phyloP scores from a whole-genome alignment of 192 early-diverging fungal species.

The Backusella psychrophila region DNA sequence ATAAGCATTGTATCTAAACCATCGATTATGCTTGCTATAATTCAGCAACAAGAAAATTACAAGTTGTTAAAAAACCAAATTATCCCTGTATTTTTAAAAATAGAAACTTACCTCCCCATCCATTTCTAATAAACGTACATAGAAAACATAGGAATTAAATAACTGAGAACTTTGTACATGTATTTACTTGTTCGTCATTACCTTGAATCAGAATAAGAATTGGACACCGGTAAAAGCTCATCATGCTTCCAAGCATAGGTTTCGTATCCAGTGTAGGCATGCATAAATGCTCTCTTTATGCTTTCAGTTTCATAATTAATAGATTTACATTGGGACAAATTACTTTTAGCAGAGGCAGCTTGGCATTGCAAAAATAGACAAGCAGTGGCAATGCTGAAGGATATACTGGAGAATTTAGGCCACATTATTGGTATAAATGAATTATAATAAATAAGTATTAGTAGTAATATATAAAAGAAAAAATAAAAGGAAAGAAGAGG shows the following conservation, averaged over 20 bases:
- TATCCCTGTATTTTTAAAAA: background rate
- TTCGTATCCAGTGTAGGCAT: constrained; percentile 74
- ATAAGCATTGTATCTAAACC: constrained; percentile 84
- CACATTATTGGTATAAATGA: background rate
- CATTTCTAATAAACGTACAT: constrained; percentile 35
- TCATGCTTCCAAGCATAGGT: constrained; percentile 75
- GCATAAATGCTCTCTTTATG: constrained; percentile 53
- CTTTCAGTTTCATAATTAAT: constrained; percentile 33
- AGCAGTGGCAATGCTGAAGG: background rate
- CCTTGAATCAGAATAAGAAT: constrained; percentile 24
- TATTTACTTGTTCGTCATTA: background rate
- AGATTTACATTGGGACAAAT: background rate
- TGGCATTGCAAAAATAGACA: background rate
- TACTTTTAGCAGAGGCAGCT: background rate
- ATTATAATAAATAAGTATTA: background rate
- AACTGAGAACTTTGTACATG: background rate
- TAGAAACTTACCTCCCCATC: constrained; percentile 45
- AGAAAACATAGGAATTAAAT: background rate
- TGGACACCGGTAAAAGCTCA: constrained; percentile 44
- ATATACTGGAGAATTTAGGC: background rate
- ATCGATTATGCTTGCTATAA: constrained; percentile 72
- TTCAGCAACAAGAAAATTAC: background rate
- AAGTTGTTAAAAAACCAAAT: background rate
- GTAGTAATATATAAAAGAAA: background rate
- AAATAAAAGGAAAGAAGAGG: background rate